Evolutionary conservation across 2,329 filamentous ascomycete species (phyloP).

Genomic region (Botryotinia calthae): DNA sequence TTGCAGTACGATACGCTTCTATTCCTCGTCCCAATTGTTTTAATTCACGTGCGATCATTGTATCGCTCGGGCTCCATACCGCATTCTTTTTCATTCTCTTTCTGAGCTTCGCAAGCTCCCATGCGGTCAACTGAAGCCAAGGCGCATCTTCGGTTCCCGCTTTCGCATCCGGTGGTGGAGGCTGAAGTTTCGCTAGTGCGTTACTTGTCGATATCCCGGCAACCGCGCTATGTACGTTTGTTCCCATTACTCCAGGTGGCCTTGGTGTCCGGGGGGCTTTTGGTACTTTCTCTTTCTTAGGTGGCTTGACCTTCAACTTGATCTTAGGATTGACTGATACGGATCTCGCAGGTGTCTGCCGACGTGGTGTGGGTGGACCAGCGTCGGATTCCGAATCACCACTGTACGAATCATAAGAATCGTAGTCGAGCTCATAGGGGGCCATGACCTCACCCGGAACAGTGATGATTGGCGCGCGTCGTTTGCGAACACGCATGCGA

Average conservation of each 20-base stretch:
- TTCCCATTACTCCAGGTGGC: slow-evolving; percentile 38
- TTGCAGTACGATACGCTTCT: slow-evolving; percentile 60
- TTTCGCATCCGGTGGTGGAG: slow-evolving; percentile 58
- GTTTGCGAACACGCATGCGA: slow-evolving; percentile 30
- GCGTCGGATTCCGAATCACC: slow-evolving; percentile 32
- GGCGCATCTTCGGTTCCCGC: slow-evolving; percentile 59
- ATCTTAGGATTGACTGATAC: slow-evolving; percentile 28
- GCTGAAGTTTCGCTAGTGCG: slow-evolving; percentile 45
- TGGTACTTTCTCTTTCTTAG: slow-evolving; percentile 29
- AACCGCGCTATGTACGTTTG: slow-evolving; percentile 39
- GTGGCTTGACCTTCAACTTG: slow-evolving; percentile 36
- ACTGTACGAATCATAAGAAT: slow-evolving; percentile 47
- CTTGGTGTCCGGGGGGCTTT: slow-evolving; percentile 36
- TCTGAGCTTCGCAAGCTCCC: slow-evolving; percentile 65
- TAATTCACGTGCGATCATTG: slow-evolving; percentile 79
- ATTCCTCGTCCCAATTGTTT: slow-evolving; percentile 66
- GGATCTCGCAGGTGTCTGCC: slow-evolving; percentile 30
- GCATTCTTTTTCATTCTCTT: slow-evolving; percentile 93
- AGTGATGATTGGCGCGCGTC: slow-evolving; percentile 55
- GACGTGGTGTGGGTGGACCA: slow-evolving; percentile 38
- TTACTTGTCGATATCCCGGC: slow-evolving; percentile 41
- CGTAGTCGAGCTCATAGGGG: slow-evolving; percentile 63
- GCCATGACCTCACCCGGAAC: slow-evolving; percentile 65
- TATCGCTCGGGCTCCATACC: slow-evolving; percentile 79
- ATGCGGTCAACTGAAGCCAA: slow-evolving; percentile 64